Base-by-base conservation (phyloP, 257 asterid genomes). In the Phtheirospermum japonicum region DNA sequence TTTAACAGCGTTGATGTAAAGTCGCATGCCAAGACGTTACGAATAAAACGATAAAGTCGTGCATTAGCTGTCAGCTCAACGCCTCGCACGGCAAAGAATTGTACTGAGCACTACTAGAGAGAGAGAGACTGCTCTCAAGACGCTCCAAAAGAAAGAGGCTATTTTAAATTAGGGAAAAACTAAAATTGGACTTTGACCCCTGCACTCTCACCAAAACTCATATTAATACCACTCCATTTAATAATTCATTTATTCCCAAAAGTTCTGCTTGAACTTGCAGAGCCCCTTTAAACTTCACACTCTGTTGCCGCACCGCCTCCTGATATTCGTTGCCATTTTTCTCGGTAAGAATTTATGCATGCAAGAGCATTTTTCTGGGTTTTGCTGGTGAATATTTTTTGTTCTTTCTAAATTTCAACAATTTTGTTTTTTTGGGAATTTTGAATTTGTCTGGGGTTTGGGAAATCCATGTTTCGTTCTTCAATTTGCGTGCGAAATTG, bases 331-430 rank as follows among this genome's bases (percentile, higher is more conserved):
- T 20, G 57, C 70, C 69, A 4, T 11, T 64, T 48, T 51, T 48
- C 51, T 18, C 56, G 75, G 79, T 74, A 57, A 68, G 60, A 34
- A 34, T 42, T 33, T 42, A 54, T 59, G 69, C 75, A 61, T 65
- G 72, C 59, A 19, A 7, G 28, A 11, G 0, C 50, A 59, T 69
- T 75, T 51, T 20, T 20, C 36, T 11, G 8, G 46, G 2, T 28
- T 50, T 63, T 61, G 30, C 61, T 40, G 16, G 18, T n/a, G n/a
- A n/a, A n/a, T n/a, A n/a, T 13, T 52, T 65, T 46, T 64, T 23
- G 1, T 23, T 40, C 17, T 54, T 60, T 69, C 31, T 53, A 28
- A 64, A 43, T 64, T 68, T 63, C 31, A 6, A 23, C 10, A 42
- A 2, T 7, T 0, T n/a, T n/a, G 20, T 51, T 53, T n/a, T n/a